Evolutionary conservation across 768 basidiomycete species (phyloP).

Genomic region (Xerocomus spinulosus): DNA sequence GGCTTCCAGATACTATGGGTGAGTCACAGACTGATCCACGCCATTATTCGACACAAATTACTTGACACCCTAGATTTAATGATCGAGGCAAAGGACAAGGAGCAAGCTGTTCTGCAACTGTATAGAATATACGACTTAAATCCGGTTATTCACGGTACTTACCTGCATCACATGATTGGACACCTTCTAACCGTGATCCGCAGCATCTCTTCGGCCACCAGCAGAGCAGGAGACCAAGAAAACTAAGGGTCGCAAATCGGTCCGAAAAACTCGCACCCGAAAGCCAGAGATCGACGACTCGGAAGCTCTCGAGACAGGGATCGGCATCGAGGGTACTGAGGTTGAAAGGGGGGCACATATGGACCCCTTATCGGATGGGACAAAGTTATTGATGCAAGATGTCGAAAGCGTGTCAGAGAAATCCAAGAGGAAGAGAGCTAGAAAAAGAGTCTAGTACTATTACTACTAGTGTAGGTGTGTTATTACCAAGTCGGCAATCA

Average conservation of each 20-base stretch:
- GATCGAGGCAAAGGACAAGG: conserved; percentile 94
- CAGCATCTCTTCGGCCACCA: conserved; percentile 42
- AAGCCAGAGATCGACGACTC: not conserved
- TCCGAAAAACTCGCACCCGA: conserved; percentile 9
- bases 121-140: conserved; percentile 72
- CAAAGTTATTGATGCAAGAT: too few species aligned
- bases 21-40: conserved; percentile 11
- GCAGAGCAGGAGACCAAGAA: conserved; percentile 36
- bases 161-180: not conserved
- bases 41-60: not conserved
- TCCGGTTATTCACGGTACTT: conserved; percentile 55
- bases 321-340: not conserved
- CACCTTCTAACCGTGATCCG: not conserved
- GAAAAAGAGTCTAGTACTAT: not conserved
- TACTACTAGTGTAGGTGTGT: too few species aligned
- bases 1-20: conserved; percentile 67
- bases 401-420: not conserved
- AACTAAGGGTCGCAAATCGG: conserved; percentile 43
- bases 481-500: conserved; percentile 10
- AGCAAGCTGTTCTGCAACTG: conserved; percentile 87
- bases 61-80: conserved; percentile 56
- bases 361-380: not conserved
- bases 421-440: not conserved
- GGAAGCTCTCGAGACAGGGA: conserved; percentile 1
- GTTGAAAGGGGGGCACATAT: not conserved